phyloP scores from a whole-genome alignment of 345 rosid species.

The Trapa incisa region DNA sequence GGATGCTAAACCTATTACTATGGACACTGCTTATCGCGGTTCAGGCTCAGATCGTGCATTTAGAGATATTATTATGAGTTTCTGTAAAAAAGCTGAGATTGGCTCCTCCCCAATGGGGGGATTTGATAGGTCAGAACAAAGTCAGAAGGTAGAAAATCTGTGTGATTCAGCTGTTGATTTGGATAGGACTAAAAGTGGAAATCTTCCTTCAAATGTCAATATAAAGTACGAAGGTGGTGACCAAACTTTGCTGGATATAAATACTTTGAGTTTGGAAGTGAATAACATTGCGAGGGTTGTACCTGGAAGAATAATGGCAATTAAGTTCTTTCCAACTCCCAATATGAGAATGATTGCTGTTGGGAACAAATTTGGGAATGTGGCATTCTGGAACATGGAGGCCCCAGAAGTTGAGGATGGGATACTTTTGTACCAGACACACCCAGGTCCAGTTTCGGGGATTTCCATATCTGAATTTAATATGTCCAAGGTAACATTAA shows the following conservation, averaged over 20 bases:
- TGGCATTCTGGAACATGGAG: conserved; percentile 70
- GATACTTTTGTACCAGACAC: conserved; percentile 44
- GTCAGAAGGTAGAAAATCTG: not conserved
- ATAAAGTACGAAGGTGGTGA: conserved; percentile 16
- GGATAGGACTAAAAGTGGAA: not conserved
- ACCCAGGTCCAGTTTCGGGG: conserved; percentile 48
- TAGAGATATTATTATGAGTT: conserved; percentile 21
- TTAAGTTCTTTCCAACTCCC: conserved; percentile 47
- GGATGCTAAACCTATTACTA: conserved; percentile 33
- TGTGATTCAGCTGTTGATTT: not conserved
- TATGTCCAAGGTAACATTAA: conserved; percentile 41
- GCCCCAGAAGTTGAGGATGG: conserved; percentile 20
- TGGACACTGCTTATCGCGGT: conserved; percentile 35
- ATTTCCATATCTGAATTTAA: conserved; percentile 43
- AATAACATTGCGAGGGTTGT: conserved; percentile 55
- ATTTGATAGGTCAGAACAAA: not conserved
- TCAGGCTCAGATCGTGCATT: conserved; percentile 19
- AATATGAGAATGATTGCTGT: conserved; percentile 53
- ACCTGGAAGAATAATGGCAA: conserved; percentile 40
- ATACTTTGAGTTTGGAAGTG: conserved; percentile 34
- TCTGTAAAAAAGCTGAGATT: conserved; percentile 12
- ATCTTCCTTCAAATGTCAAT: not conserved
- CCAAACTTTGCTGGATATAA: conserved; percentile 22
- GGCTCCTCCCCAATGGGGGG: conserved; percentile 6
- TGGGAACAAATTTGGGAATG: conserved; percentile 53